phyloP scores from a whole-genome alignment of 768 basidiomycete species.

The Boletus pseudo-olivaceus region DNA sequence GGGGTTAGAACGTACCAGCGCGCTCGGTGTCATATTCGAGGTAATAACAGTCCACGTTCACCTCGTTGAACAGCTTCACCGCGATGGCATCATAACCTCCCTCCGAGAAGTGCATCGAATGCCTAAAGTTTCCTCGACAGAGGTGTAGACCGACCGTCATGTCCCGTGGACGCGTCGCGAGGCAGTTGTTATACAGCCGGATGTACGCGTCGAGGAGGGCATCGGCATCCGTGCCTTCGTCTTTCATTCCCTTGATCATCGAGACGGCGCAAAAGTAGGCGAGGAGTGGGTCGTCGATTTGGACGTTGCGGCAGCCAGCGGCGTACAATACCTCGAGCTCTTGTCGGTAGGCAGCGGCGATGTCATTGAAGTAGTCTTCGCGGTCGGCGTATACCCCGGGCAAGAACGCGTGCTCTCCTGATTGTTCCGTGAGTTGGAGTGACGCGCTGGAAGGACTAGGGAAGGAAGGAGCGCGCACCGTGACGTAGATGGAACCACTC shows the following conservation, averaged over 20 bases:
- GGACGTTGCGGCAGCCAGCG: conserved; percentile 41
- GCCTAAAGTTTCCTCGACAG: conserved; percentile 37
- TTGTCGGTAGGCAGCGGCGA: conserved; percentile 43
- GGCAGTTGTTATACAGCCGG: conserved; percentile 37
- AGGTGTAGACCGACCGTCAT: conserved; percentile 42
- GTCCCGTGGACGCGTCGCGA: conserved; percentile 37
- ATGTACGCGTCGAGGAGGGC: conserved; percentile 61
- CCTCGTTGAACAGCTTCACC: conserved; percentile 41
- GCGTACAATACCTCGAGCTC: conserved; percentile 45
- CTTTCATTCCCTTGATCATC: conserved; percentile 55
- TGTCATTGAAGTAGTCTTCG: conserved; percentile 48
- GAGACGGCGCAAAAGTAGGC: conserved; percentile 64
- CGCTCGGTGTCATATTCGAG: conserved; percentile 48
- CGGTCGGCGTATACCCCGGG: conserved; percentile 17
- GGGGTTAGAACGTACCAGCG: conserved; percentile 32
- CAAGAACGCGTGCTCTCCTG: conserved; percentile 24
- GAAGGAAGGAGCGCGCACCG: conserved; percentile 34
- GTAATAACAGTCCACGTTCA: conserved; percentile 44
- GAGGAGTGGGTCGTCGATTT: conserved; percentile 47
- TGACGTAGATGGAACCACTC: conserved; percentile 71
- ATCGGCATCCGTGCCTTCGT: conserved; percentile 57
- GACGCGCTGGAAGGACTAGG: not conserved
- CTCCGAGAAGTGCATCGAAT: conserved; percentile 40
- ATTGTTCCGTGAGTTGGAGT: not conserved
- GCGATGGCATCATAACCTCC: conserved; percentile 46